Conservation (phyloP, 352 stramenopile species). For the Globisporangium paddicum region DNA sequence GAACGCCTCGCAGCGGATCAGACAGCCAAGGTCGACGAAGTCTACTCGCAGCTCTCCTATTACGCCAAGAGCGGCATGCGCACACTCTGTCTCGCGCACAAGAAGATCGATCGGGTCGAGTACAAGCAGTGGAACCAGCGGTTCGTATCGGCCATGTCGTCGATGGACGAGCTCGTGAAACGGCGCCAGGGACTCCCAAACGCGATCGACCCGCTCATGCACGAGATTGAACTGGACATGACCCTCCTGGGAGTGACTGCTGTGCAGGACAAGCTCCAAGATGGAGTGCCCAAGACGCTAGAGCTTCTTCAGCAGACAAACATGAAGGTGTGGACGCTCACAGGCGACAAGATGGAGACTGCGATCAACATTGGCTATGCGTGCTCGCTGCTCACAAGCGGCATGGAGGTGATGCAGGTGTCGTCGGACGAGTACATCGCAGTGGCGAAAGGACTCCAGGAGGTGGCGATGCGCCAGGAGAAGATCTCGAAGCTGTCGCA, state of each 20-base stretch:
- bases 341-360: conserved; percentile 94
- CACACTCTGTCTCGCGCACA: conserved; percentile 73
- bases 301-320: conserved; percentile 78
- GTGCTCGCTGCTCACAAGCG: conserved; percentile 73
- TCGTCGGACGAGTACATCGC: conserved; percentile 52
- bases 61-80: conserved; percentile 74
- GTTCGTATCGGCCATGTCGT: conserved; percentile 45
- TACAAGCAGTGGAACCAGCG: conserved; percentile 61
- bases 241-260: conserved; percentile 84
- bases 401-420: conserved; percentile 76
- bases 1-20: conserved; percentile 37
- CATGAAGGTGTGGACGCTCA: conserved; percentile 95
- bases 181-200: conserved; percentile 52
- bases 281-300: conserved; percentile 87
- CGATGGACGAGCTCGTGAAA: conserved; percentile 76
- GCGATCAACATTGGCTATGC: conserved; percentile 95
- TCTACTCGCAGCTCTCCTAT: conserved; percentile 47
- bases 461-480: conserved; percentile 31
- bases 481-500: conserved; percentile 7
- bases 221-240: conserved; percentile 81
- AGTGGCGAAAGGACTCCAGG: conserved; percentile 45
- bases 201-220: conserved; percentile 70
- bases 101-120: conserved; percentile 36
- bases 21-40: conserved; percentile 22
- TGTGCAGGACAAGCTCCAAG: conserved; percentile 93